Conservation (phyloP, 257 asterid genomes). For the Solanum gracilifrons region DNA sequence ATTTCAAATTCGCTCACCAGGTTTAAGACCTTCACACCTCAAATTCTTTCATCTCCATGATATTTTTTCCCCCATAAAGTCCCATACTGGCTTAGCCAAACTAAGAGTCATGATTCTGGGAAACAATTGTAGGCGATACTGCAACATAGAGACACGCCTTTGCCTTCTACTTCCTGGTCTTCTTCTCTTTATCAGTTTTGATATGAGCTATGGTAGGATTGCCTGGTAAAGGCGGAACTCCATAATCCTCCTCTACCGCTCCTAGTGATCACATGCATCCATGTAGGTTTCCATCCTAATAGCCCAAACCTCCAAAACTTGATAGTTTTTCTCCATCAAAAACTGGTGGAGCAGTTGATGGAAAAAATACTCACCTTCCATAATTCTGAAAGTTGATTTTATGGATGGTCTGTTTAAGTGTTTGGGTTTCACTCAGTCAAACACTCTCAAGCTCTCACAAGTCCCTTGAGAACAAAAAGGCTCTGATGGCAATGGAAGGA, state of each 20-base stretch:
- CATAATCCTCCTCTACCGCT: neutral
- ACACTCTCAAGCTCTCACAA: neutral
- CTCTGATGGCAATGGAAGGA: neutral
- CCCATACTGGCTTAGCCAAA: neutral
- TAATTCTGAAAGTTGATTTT: neutral
- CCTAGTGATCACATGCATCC: neutral
- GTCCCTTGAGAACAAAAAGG: neutral
- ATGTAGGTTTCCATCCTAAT: neutral
- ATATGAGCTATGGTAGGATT: neutral
- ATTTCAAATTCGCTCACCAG: slow-evolving; percentile 1
- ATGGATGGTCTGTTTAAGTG: neutral
- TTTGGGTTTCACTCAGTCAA: neutral
- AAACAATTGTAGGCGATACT: neutral
- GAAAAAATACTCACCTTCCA: neutral
- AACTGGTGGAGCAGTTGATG: neutral
- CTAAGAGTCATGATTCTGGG: neutral
- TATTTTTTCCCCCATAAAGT: neutral
- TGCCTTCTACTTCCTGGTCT: neutral
- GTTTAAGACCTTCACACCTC: slow-evolving; percentile 2
- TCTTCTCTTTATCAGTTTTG: neutral
- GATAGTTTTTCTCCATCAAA: neutral
- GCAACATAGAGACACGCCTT: neutral
- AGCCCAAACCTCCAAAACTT: neutral
- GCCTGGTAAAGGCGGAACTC: neutral
- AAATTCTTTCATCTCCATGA: neutral